Percentiles rank a stretch among this genome's conserved stretches.
Evolutionary conservation across 768 basidiomycete genomes (phyloP).

Genomic region (Ramaria sp.): DNA sequence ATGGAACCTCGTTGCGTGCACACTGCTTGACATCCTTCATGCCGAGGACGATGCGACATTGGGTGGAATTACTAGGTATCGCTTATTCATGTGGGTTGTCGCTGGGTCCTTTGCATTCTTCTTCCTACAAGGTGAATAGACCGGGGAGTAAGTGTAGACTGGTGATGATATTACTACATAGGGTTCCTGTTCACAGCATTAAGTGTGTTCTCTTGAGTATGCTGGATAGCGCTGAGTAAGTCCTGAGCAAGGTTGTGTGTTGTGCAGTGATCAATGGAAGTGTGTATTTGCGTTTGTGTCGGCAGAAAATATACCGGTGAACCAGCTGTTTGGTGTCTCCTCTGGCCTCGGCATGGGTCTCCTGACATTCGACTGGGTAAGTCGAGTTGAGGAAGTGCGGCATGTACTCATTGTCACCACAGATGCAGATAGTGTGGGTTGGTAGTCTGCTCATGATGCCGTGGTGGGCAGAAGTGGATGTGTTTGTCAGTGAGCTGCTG

Average conservation of each 20-base stretch:
- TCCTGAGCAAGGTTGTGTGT: not conserved
- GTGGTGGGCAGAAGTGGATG: constrained; percentile 96
- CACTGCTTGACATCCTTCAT: constrained; percentile 92
- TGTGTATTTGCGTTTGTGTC: not conserved
- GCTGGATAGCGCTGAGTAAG: constrained; percentile 72
- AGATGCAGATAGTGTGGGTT: constrained; percentile 53
- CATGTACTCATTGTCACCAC: not conserved
- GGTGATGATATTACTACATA: constrained; percentile 17
- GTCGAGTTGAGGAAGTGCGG: not conserved
- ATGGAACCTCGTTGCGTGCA: constrained; percentile 85
- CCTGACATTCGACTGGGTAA: constrained; percentile 84
- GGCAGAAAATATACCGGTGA: constrained; percentile 60
- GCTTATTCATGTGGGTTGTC: constrained; percentile 66
- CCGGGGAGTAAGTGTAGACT: not conserved
- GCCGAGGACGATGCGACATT: constrained; percentile 69
- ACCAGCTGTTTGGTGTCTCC: constrained; percentile 81
- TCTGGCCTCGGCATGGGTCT: constrained; percentile 84
- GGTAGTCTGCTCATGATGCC: constrained; percentile 70
- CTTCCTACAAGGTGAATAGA: constrained; percentile 73
- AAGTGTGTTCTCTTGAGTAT: constrained; percentile 81
- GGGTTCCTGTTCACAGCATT: constrained; percentile 87
- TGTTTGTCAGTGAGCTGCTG: constrained; percentile 34
- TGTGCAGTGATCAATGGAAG: not conserved
- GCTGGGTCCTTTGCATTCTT: constrained; percentile 71
- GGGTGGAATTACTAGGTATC: constrained; percentile 57